A percentile compares a stretch with the other conserved stretches of the same genome.
Evolutionary conservation across 164 flowering plant species (phyloP).

Genomic region (Nelumbo lutea): DNA sequence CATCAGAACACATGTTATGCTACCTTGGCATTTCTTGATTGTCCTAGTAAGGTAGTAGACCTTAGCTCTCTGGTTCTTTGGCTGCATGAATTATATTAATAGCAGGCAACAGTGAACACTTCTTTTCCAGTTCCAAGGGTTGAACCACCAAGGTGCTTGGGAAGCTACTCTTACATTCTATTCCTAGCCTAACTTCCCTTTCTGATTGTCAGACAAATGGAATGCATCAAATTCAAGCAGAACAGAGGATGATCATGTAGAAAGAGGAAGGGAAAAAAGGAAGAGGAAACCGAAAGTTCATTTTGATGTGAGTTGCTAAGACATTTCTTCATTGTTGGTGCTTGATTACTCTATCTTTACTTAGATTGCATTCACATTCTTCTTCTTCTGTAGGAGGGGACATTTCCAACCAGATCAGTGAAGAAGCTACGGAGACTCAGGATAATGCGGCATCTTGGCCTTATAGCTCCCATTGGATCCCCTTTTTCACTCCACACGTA

Average conservation of each 20-base stretch:
- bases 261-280: constrained; percentile 45
- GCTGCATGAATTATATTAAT: too few relatives aligned
- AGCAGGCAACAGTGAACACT: too few relatives aligned
- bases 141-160: too few relatives aligned
- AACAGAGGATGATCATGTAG: constrained; percentile 21
- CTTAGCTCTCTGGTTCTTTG: too few relatives aligned
- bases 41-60: too few relatives aligned
- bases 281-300: constrained; percentile 42
- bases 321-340: background rate
- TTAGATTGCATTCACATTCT: background rate
- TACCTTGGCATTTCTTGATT: too few relatives aligned
- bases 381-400: constrained; percentile 26
- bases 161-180: too few relatives aligned
- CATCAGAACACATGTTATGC: too few relatives aligned
- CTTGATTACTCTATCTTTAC: background rate
- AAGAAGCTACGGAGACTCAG: constrained; percentile 36
- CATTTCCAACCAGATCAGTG: constrained; percentile 21
- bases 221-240: constrained; percentile 34
- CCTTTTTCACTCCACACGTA: constrained; percentile 32
- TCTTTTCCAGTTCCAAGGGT: too few relatives aligned
- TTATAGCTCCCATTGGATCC: constrained; percentile 47
- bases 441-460: constrained; percentile 58
- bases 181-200: background rate
- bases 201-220: constrained; percentile 24
- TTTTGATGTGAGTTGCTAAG: constrained; percentile 42